A percentile compares a stretch with the other conserved stretches of the same genome.
phyloP scores from a whole-genome alignment of 345 rosid species.

The Citrus maxima region DNA sequence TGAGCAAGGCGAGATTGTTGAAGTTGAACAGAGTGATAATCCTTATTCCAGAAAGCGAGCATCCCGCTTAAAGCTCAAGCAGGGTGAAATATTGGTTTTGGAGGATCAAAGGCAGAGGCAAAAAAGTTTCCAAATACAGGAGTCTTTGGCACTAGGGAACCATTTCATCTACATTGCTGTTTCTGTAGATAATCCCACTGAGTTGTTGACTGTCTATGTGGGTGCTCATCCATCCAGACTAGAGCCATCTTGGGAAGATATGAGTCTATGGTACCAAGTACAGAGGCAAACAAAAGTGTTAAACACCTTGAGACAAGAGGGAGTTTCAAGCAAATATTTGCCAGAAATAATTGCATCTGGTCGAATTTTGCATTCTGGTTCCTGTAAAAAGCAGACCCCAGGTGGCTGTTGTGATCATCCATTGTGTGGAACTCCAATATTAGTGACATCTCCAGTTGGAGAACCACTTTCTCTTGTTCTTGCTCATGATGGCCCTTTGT shows the following conservation, averaged over 20 bases:
- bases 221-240: conserved; percentile 60
- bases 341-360: conserved; percentile 56
- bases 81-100: conserved; percentile 42
- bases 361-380: conserved; percentile 51
- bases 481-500: conserved; percentile 38
- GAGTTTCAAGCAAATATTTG: conserved; percentile 40
- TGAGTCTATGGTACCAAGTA: conserved; percentile 67
- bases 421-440: conserved; percentile 63
- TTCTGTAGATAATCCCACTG: conserved; percentile 31
- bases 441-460: conserved; percentile 55
- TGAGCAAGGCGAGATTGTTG: conserved; percentile 47
- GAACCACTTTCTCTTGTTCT: conserved; percentile 46
- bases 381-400: conserved; percentile 42
- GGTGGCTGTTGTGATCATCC: conserved; percentile 57
- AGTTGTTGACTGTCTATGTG: conserved; percentile 42
- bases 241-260: conserved; percentile 68
- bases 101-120: conserved; percentile 48
- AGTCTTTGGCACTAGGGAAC: conserved; percentile 41
- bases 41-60: conserved; percentile 26
- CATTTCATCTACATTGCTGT: conserved; percentile 39
- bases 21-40: conserved; percentile 31
- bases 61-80: conserved; percentile 31
- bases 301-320: conserved; percentile 50
- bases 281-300: conserved; percentile 68
- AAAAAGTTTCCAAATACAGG: conserved; percentile 47